Conservation (phyloP, 179 eudicot genomes). For the Heliamphora pulchella region DNA sequence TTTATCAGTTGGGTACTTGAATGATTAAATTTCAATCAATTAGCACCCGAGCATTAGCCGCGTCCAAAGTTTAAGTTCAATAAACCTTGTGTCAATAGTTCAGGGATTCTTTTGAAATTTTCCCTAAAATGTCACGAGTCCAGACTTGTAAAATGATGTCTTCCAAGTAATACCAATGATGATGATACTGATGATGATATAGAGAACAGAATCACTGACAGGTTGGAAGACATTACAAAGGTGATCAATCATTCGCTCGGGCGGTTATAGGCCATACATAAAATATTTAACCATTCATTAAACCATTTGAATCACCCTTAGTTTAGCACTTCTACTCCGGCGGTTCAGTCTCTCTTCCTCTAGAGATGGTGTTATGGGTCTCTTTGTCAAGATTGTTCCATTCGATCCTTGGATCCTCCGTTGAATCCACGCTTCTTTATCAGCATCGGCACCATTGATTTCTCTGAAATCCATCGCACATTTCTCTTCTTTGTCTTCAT, state of each 20-base stretch:
- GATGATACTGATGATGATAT: neutral
- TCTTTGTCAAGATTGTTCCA: constrained; percentile 71
- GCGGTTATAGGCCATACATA: neutral
- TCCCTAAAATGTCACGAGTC: no score
- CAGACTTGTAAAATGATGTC: neutral
- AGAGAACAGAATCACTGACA: neutral
- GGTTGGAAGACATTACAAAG: neutral
- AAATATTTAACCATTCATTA: constrained; percentile 11
- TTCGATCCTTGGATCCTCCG: constrained; percentile 47
- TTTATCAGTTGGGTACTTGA: no score
- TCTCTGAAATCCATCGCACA: constrained; percentile 15
- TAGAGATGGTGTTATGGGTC: constrained; percentile 75
- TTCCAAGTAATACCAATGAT: neutral
- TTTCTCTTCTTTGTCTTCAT: constrained; percentile 16
- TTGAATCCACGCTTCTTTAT: constrained; percentile 63
- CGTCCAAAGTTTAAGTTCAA: no score
- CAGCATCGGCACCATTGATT: constrained; percentile 10
- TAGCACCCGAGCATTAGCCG: no score
- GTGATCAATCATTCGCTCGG: neutral
- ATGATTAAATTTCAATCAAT: no score
- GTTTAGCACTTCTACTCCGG: constrained; percentile 84
- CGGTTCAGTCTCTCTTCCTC: constrained; percentile 72
- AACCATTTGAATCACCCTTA: constrained; percentile 77
- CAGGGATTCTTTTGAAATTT: no score
- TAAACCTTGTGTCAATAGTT: no score